Percentiles rank a stretch among this genome's conserved stretches.
Conservation (phyloP, 1,284 basidiomycete species). For the Papiliotrema nemorosa region DNA sequence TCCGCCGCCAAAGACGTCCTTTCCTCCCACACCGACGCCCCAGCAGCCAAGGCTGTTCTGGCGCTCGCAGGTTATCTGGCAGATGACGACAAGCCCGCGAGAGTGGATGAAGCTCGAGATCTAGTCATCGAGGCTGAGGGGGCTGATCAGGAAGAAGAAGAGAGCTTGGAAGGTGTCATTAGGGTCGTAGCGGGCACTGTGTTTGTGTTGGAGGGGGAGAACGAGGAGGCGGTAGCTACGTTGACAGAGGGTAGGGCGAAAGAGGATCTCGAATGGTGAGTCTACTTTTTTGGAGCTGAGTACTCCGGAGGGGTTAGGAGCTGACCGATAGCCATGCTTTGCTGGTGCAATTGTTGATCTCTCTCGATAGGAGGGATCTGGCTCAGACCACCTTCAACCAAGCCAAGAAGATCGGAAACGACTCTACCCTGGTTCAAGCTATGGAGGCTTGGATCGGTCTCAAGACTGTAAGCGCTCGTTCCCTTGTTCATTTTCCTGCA, state of each 20-base stretch:
- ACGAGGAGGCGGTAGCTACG: slow-evolving; percentile 86
- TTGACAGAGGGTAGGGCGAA: slow-evolving; percentile 66
- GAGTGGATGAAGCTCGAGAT: slow-evolving; percentile 78
- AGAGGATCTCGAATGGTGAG: slow-evolving; percentile 81
- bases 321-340: slow-evolving; percentile 62
- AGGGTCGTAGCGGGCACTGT: slow-evolving; percentile 76
- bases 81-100: slow-evolving; percentile 53
- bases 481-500: background rate
- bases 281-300: background rate
- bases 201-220: slow-evolving; percentile 74
- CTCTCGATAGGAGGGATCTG: slow-evolving; percentile 75
- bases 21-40: slow-evolving; percentile 54
- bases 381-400: slow-evolving; percentile 78
- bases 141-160: slow-evolving; percentile 60
- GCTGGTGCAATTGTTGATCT: slow-evolving; percentile 77
- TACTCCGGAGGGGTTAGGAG: no score
- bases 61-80: slow-evolving; percentile 66
- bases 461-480: slow-evolving; percentile 60
- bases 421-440: slow-evolving; percentile 80
- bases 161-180: slow-evolving; percentile 64
- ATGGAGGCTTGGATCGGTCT: slow-evolving; percentile 85
- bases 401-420: slow-evolving; percentile 80
- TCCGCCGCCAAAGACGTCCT: slow-evolving; percentile 58
- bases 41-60: slow-evolving; percentile 66
- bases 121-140: slow-evolving; percentile 78